Conservation (phyloP, 305 asterid genomes). For the Solanum hybrid region DNA sequence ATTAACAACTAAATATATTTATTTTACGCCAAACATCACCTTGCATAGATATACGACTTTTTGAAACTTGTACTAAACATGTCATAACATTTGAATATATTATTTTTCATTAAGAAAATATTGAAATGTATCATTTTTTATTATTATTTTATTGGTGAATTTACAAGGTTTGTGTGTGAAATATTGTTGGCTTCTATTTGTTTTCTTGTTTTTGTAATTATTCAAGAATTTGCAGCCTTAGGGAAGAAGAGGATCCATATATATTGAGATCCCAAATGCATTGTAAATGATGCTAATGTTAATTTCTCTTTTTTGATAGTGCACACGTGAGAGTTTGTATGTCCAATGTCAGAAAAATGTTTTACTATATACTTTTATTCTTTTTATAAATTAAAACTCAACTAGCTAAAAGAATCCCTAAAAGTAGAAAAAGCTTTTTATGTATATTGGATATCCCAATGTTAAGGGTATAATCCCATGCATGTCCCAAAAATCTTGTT, state of each 20-base stretch:
- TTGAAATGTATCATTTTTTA: not conserved
- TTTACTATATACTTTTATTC: not conserved
- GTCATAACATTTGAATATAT: not conserved
- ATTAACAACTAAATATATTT: not conserved
- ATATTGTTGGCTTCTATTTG: not conserved
- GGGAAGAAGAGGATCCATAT: not conserved
- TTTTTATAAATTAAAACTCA: not conserved
- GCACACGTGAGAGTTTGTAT: slow-evolving; percentile 1
- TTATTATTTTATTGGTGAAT: not conserved
- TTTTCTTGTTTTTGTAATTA: not conserved
- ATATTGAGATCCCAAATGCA: slow-evolving; percentile 4
- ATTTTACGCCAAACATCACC: not conserved
- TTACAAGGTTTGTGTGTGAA: not conserved
- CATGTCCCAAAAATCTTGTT: not conserved
- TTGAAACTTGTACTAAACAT: not conserved
- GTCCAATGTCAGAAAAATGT: not conserved
- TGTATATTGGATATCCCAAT: not conserved
- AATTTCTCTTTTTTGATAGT: not conserved
- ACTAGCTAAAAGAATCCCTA: not conserved
- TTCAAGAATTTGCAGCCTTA: not conserved
- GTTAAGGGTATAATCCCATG: not conserved
- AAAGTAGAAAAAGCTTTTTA: not conserved
- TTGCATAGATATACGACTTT: not conserved
- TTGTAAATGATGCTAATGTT: not conserved
- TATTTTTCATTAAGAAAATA: not conserved